phyloP scores from a whole-genome alignment of 1,284 basidiomycete species.

The Ganoderma multipileum region DNA sequence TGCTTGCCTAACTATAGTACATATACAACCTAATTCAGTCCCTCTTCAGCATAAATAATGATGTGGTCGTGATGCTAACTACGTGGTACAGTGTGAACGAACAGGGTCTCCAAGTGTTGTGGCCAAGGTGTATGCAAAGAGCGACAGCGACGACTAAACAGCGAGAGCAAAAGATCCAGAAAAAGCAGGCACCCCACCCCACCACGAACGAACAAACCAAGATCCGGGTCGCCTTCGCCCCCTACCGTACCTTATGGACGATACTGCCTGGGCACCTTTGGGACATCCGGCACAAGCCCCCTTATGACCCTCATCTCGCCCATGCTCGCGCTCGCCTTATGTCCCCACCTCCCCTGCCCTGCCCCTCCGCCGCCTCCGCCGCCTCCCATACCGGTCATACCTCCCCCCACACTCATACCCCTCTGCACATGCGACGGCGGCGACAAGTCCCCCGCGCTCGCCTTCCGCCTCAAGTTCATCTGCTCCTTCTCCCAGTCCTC shows the following conservation, averaged over 20 bases:
- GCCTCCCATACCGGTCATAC: not conserved
- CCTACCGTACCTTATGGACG: not conserved
- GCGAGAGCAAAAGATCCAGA: not conserved
- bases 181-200: not conserved
- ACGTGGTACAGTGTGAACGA: not conserved
- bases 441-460: conserved; percentile 5
- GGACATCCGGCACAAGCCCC: conserved; percentile 15
- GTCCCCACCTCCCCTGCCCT: conserved; percentile 1
- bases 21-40: conserved; percentile 5
- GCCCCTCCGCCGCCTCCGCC: not conserved
- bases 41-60: conserved; percentile 2
- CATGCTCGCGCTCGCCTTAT: conserved; percentile 8
- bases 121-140: not conserved
- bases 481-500: conserved; percentile 10
- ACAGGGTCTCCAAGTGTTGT: not conserved
- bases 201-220: not conserved
- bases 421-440: not conserved
- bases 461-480: conserved; percentile 2
- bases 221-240: not conserved
- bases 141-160: not conserved
- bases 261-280: conserved; percentile 11
- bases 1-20: conserved; percentile 5
- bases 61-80: not conserved
- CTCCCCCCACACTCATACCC: not conserved
- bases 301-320: conserved; percentile 22